Evolutionary conservation across 345 rosid species (phyloP).

Genomic region (Eucalyptus virginea): DNA sequence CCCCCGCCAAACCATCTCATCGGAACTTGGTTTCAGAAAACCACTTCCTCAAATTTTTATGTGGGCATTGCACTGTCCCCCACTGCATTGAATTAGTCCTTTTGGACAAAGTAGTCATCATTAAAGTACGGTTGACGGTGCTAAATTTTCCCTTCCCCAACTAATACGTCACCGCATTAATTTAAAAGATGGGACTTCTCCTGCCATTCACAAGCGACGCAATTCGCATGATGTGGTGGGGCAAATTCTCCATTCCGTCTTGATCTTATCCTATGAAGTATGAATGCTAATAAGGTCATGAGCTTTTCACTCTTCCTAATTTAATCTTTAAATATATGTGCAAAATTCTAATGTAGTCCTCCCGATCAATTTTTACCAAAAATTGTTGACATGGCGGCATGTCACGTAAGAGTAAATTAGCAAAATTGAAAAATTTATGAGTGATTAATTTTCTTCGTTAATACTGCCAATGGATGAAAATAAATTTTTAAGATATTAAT

Average conservation of each 20-base stretch:
- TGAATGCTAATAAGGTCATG: neutral
- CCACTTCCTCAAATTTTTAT: neutral
- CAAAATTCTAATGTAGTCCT: neutral
- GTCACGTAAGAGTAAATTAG: neutral
- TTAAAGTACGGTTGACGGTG: neutral
- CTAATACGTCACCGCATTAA: neutral
- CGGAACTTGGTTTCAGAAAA: neutral
- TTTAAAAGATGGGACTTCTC: neutral
- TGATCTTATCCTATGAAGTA: neutral
- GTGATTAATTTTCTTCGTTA: accelerated
- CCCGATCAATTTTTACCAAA: accelerated
- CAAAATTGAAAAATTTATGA: neutral
- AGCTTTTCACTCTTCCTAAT: neutral
- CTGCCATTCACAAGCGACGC: neutral
- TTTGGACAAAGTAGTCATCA: neutral
- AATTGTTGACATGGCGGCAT: accelerated
- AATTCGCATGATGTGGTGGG: neutral
- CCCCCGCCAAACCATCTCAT: neutral
- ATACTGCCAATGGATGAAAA: neutral
- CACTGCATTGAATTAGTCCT: neutral
- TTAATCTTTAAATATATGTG: accelerated
- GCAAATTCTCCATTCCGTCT: neutral
- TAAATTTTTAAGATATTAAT: neutral
- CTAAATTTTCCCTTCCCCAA: neutral
- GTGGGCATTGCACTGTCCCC: neutral